phyloP scores from a whole-genome alignment of 345 rosid species.

The Zanthoxylum bungeanum region DNA sequence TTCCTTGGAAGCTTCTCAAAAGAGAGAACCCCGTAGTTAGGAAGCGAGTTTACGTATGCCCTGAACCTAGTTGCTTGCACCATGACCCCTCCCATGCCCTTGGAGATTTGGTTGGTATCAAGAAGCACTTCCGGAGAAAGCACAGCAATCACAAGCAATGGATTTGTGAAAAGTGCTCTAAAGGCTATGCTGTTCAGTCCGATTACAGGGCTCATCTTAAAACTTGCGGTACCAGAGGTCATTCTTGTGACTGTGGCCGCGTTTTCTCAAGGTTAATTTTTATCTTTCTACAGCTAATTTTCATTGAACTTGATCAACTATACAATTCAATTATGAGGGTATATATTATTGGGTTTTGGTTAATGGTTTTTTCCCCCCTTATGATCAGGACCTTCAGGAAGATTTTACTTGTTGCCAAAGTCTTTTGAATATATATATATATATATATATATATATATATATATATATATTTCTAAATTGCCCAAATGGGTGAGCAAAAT shows the following conservation, averaged over 20 bases:
- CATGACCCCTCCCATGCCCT: constrained; percentile 93
- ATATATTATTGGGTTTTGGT: too few relatives aligned
- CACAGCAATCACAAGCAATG: constrained; percentile 90
- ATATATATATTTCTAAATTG: not conserved
- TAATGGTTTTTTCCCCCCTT: too few relatives aligned
- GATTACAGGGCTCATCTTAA: constrained; percentile 97
- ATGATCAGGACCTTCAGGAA: too few relatives aligned
- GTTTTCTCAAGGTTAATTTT: constrained; percentile 79
- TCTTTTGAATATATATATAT: not conserved
- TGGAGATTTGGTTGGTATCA: constrained; percentile 96
- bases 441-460: too few relatives aligned
- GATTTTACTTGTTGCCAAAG: too few relatives aligned
- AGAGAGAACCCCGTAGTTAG: constrained; percentile 67
- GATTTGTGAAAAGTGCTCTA: constrained; percentile 89
- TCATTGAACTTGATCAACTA: too few relatives aligned
- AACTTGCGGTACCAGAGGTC: constrained; percentile 96
- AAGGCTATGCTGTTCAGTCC: constrained; percentile 97
- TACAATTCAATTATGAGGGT: too few relatives aligned
- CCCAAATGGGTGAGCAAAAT: not conserved
- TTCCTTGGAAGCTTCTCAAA: constrained; percentile 96
- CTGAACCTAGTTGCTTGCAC: constrained; percentile 91
- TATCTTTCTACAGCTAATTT: too few relatives aligned
- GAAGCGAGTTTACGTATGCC: constrained; percentile 89
- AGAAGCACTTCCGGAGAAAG: constrained; percentile 88
- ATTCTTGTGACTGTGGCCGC: constrained; percentile 96